Evolutionary conservation across 805 yeast species (phyloP).

Genomic region (Pichia kluyveri): DNA sequence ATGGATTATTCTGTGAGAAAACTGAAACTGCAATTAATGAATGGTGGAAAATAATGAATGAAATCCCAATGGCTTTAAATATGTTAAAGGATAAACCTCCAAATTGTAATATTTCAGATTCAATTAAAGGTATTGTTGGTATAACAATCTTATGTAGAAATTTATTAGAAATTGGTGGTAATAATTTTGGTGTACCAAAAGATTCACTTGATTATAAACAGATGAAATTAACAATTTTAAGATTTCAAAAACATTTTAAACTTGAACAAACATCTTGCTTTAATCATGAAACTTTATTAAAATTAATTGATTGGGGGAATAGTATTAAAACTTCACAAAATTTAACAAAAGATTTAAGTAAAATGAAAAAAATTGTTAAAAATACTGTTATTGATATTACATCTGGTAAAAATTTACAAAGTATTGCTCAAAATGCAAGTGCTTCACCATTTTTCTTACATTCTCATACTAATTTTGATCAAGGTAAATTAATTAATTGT

Average conservation of each 20-base stretch:
- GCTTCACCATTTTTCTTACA: slow-evolving; percentile 14
- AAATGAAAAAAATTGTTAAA: slow-evolving; percentile 27
- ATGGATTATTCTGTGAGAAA: slow-evolving; percentile 74
- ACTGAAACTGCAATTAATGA: slow-evolving; percentile 62
- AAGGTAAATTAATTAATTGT: slow-evolving; percentile 14
- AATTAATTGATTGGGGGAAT: slow-evolving; percentile 16
- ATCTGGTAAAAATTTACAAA: slow-evolving; percentile 27
- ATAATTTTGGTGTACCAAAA: slow-evolving; percentile 52
- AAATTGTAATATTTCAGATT: slow-evolving; percentile 23
- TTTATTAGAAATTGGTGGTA: slow-evolving; percentile 50
- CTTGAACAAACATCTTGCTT: slow-evolving; percentile 12
- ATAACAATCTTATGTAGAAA: slow-evolving; percentile 58
- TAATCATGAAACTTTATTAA: slow-evolving; percentile 18
- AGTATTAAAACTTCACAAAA: slow-evolving; percentile 26
- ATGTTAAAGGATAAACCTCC: slow-evolving; percentile 17
- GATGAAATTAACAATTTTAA: slow-evolving; percentile 58
- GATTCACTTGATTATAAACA: slow-evolving; percentile 76
- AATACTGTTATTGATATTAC: slow-evolving; percentile 29
- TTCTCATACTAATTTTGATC: slow-evolving; percentile 13
- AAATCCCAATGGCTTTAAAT: slow-evolving; percentile 25
- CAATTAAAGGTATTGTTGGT: slow-evolving; percentile 76
- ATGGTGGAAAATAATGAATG: slow-evolving; percentile 64
- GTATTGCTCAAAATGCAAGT: slow-evolving; percentile 17
- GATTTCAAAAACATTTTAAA: slow-evolving; percentile 52
- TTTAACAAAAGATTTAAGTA: slow-evolving; percentile 27